Percentiles rank a stretch among this genome's conserved stretches.
Evolutionary conservation across 2,329 filamentous ascomycete genomes (phyloP).

Genomic region (Helminthosporium solani): DNA sequence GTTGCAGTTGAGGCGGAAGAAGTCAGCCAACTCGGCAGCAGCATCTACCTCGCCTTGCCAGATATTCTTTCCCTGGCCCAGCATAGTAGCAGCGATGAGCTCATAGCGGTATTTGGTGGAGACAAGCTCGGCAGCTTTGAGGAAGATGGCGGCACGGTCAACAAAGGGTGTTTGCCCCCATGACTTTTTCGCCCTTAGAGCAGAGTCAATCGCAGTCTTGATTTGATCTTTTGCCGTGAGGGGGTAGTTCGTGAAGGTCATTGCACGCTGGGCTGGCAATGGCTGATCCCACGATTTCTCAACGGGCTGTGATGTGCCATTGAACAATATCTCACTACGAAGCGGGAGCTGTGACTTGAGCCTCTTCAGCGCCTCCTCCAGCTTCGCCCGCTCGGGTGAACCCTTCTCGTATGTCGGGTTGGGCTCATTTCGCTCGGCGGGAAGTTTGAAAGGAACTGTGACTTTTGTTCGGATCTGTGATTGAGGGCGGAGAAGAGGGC

Average conservation of each 20-base stretch:
- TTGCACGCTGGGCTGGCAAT: constrained; percentile 56
- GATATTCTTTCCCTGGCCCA: constrained; percentile 94
- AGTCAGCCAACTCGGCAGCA: constrained; percentile 87
- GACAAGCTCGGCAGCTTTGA: constrained; percentile 90
- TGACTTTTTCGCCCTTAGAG: constrained; percentile 74
- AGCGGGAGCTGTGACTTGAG: constrained; percentile 29
- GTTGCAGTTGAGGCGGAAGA: constrained; percentile 85
- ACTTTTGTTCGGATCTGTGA: constrained; percentile 21
- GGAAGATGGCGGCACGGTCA: constrained; percentile 86
- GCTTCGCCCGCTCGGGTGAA: constrained; percentile 25
- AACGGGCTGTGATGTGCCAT: constrained; percentile 26
- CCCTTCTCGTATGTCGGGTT: constrained; percentile 32
- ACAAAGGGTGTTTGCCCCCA: constrained; percentile 87
- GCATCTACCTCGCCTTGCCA: constrained; percentile 98
- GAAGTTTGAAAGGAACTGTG: constrained; percentile 31
- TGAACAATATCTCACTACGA: constrained; percentile 27
- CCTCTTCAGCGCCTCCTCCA: constrained; percentile 26
- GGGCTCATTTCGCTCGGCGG: constrained; percentile 31
- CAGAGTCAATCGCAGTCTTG: constrained; percentile 73
- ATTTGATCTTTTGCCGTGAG: constrained; percentile 75
- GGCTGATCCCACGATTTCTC: constrained; percentile 28
- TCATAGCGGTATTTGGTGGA: constrained; percentile 91
- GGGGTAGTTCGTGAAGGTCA: constrained; percentile 76
- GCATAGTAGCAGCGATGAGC: constrained; percentile 90
- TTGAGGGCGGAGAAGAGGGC: constrained; percentile 10